Evolutionary conservation across 176 grass and related monocot species (phyloP), one percentile per base, ranked within the genome.

Genomic region (Aegilops umbellulata): DNA sequence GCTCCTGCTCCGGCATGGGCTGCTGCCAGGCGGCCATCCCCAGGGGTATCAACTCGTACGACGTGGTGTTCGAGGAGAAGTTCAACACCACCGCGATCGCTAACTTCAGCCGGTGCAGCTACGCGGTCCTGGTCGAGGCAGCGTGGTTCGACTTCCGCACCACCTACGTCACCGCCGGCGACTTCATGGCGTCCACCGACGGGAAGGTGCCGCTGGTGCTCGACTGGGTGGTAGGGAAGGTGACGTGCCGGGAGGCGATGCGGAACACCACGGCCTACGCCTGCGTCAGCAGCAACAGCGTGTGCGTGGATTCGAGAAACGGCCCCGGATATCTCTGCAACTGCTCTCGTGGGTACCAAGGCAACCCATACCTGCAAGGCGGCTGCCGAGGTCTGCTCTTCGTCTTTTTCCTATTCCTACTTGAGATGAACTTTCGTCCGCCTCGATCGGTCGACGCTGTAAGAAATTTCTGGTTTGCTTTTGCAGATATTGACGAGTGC

Each of bases 11-110:
- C 20, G 90, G 94, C 30, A 75, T 89, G 46, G 92, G 92, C 3
- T 97, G 94, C 84, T 97, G 94, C 88, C 82, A 97, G 68, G 38
- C 83, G 27, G 88, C 83, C 25, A 94, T 94, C 62, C 94, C 92
- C 16, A 64, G 61, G 15, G 78, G 74, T 53, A 65, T 90, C 64
- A 86, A 55, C 26, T 78, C 86, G 4, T 87, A 88, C 71, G 7
- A 0, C 1, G 44, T 87, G 6, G 1, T 0, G 24, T 96, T 93
- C 61, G 68, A 77, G 14, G 13, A 16, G 2, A 51, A 71, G 22
- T 84, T 76, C 31, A 86, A 93, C 72, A 69, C 64, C 24, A 49
- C 82, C 31, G 4, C 1, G 7, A 20, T 75, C 8, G 7, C 30
- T 3, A 38, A 51, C 3, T 88, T 86, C 38, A 84, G 61, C 80